Evolutionary conservation across 2,329 filamentous ascomycete species (phyloP).

Genomic region (Neofusicoccum cordaticola): DNA sequence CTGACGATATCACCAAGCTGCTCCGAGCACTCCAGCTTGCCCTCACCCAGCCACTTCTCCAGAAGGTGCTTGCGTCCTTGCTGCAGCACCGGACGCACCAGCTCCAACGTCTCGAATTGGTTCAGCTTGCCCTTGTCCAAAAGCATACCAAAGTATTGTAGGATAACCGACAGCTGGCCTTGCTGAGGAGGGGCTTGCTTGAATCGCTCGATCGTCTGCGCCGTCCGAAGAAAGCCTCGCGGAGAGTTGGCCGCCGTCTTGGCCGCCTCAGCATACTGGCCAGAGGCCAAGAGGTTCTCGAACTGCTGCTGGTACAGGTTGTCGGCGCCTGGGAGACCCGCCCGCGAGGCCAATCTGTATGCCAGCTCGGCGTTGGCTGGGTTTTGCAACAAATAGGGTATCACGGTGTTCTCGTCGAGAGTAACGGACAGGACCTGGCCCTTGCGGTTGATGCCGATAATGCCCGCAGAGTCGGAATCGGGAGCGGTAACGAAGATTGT

Average conservation of each 20-base stretch:
- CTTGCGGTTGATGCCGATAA: slow-evolving; percentile 95
- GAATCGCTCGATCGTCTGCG: slow-evolving; percentile 94
- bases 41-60: slow-evolving; percentile 96
- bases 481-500: slow-evolving; percentile 94
- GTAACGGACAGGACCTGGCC: slow-evolving; percentile 94
- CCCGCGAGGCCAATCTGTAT: slow-evolving; percentile 92
- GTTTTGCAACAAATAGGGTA: slow-evolving; percentile 94
- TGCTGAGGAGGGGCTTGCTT: slow-evolving; percentile 79
- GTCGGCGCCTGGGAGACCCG: slow-evolving; percentile 89
- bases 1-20: slow-evolving; percentile 93
- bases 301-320: slow-evolving; percentile 91
- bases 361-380: slow-evolving; percentile 90
- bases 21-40: slow-evolving; percentile 94
- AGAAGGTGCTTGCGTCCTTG: slow-evolving; percentile 94
- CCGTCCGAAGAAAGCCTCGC: slow-evolving; percentile 87
- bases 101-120: slow-evolving; percentile 87
- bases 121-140: slow-evolving; percentile 94
- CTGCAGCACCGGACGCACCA: slow-evolving; percentile 85
- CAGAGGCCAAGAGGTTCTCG: slow-evolving; percentile 76
- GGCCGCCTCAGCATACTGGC: slow-evolving; percentile 82
- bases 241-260: slow-evolving; percentile 97
- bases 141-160: slow-evolving; percentile 97
- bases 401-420: slow-evolving; percentile 85
- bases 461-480: slow-evolving; percentile 79
- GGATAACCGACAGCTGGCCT: slow-evolving; percentile 86